Evolutionary conservation across 2,329 filamentous ascomycete genomes (phyloP).

Genomic region (Fusarium pseudonygamai): DNA sequence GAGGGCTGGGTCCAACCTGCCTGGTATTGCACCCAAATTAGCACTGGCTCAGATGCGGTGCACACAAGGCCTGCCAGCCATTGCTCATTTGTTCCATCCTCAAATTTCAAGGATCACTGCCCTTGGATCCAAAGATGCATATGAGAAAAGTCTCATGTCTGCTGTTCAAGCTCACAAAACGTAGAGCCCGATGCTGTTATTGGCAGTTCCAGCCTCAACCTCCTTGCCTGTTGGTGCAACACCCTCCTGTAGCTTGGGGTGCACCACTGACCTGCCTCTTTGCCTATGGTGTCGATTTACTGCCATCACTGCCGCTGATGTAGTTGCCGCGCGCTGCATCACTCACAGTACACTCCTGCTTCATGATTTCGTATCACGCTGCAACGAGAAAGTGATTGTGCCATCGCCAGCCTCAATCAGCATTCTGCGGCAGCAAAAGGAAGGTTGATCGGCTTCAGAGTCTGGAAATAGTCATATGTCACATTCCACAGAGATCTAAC

Average conservation of each 20-base stretch:
- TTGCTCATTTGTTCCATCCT: slow-evolving; percentile 23
- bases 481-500: slow-evolving; percentile 59
- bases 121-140: background rate
- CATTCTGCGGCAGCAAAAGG: slow-evolving; percentile 10
- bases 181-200: background rate
- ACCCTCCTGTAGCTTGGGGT: slow-evolving; percentile 20
- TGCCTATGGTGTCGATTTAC: slow-evolving; percentile 13
- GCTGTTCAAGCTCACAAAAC: slow-evolving; percentile 1
- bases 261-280: slow-evolving; percentile 26
- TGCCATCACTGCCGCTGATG: slow-evolving; percentile 9
- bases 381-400: slow-evolving; percentile 15
- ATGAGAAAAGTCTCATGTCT: background rate
- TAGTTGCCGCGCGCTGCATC: slow-evolving; percentile 5
- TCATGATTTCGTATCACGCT: slow-evolving; percentile 26
- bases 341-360: slow-evolving; percentile 13
- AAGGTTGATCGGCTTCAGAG: slow-evolving; percentile 37
- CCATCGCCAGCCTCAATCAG: slow-evolving; percentile 25
- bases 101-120: slow-evolving; percentile 13
- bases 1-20: slow-evolving; percentile 20
- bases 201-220: slow-evolving; percentile 29
- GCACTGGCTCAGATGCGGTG: slow-evolving; percentile 7
- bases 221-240: slow-evolving; percentile 26
- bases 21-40: background rate
- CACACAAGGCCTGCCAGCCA: slow-evolving; percentile 23
- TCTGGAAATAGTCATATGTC: slow-evolving; percentile 58